Evolutionary conservation across 2,329 filamentous ascomycete species (phyloP), one percentile per base, ranked within the genome.

Genomic region (Hymenoscyphus occultus): DNA sequence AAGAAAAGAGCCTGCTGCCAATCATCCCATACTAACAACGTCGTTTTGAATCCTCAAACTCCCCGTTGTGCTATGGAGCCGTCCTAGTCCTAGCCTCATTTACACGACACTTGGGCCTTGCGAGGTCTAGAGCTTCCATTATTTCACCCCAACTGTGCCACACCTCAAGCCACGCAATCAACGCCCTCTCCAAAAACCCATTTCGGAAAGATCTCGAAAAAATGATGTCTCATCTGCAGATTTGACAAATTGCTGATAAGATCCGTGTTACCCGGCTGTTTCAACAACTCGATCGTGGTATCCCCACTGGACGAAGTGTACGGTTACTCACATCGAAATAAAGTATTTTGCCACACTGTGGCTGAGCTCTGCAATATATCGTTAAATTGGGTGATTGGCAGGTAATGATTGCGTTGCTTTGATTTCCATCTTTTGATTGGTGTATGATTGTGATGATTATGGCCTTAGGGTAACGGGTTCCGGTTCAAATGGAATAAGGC

Each of bases 171-270:
- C 48, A 54, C 48, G 48, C 48, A 54, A 54, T 54, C 48, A 54
- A 54, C 48, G 48, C 48, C 48, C 22, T 51, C 45, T 10, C 22
- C 16, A n/a, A 48, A 48, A 9, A 28, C 42, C 42, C 45, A 51
- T 51, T n/a, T 19, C 45, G 45, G 9, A 51, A 28, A 51, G 45
- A 51, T 51, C 45, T 51, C 48, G 22, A 4, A 28, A 12, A 54
- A 54, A 35, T 7, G 22, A 54, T 54, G n/a, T 51, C 45, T 51
- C 45, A 51, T 51, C 45, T 51, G 45, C n/a, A 48, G n/a, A 22
- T 9, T 22, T 51, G 48, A 22, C 48, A 54, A 51, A 54, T 54
- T 54, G 19, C 48, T 54, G 48, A 54, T 54, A 54, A 54, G 48
- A 54, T 54, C 19, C 48, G 48, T 54, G 48, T 22, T 19, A 28